Evolutionary conservation across 176 grass and related monocot species (phyloP), one percentile per base, ranked within the genome.

Genomic region (Hyparrhenia diplandra): DNA sequence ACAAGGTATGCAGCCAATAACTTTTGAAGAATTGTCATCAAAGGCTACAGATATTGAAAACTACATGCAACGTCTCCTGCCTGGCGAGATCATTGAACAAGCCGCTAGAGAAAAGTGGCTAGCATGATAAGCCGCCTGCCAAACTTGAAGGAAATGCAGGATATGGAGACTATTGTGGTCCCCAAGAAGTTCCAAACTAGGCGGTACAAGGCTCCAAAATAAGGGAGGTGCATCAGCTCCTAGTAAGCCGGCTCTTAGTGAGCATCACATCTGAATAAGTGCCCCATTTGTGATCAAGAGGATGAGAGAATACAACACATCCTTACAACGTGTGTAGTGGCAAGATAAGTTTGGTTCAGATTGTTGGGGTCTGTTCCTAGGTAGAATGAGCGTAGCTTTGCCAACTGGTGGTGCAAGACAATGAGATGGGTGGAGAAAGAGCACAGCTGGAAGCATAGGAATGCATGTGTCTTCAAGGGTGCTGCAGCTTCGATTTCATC

Each of bases 21-120:
- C 49, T 16, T 58, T n/a, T n/a, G n/a, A 69, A 28, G 47, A 59
- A 6, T 5, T 80, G 5, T 10, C 23, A 20, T 81, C 35, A 0
- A 81, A 81, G 13, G 49, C 24, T 0, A 59, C 5, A n/a, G 16
- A 70, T 13, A 42, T 70, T 27, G 78, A 59, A 16, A 80, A 59
- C 4, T 70, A 58, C 2, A 80, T 41, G 1, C 10, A 42, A 42
- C 4, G 3, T 80, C 3, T 24, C 78, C 18, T 2, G 0, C 12
- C 1, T 3, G 0, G 21, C 8, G 8, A 57, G 54, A 10, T 23
- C 54, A 23, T 57, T 57, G 21, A 24, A 51, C 47, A 51, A 20
- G 47, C 47, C 5, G 16, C 17, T 18, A 51, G 47, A 51, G 17
- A 51, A 51, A 51, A 51, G 1, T 51, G 17, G 47, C 47, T 51